Base-by-base conservation (phyloP, 495 filamentous ascomycete genomes). In the Aspergillus steynii region DNA sequence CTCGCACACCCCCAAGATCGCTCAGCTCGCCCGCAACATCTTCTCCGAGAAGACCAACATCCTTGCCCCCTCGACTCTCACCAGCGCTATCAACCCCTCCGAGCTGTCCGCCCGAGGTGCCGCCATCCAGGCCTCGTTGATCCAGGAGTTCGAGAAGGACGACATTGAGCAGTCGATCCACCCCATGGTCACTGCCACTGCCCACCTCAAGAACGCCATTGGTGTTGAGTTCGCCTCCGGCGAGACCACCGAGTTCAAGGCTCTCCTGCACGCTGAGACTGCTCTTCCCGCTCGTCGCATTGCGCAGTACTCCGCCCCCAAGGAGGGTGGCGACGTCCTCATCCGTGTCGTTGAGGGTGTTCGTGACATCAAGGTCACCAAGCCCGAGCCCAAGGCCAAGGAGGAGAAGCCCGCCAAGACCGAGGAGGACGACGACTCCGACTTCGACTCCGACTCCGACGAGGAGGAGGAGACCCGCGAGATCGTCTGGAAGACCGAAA, bases 91-190 rank as follows among this genome's bases (percentile, higher is more conserved):
- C 78, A 97, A 97, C 84, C 95, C 95, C 29, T 93, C 90, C 15
- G 93, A 97, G 74, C 84, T 97, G 50, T 80, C 88, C 61, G 90
- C 91, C 54, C 85, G 95, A 59, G 95, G 95, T 68, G 95, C 96
- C 61, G 94, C 95, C 34, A 91, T 98, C 68, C 95, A 99, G 80
- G 95, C 95, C 20, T 93, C 88, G 53, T 78, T 99, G 53, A 90
- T 99, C 70, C 86, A 90, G 69, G 93, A 93, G 71, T 98, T 95
- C 73, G 95, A 98, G 56, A 77, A 83, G 57, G 91, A 93, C 56
- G 96, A 99, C 71, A 96, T 99, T 64, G 90, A 93, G 69, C 92
- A 97, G 77, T 96, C 91, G 10, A 96, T 92, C 47, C 95, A 99
- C 81, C 91, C 95, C 42, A 90, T 91, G 70, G 92, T 99, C 55